Percentiles rank a stretch among this genome's conserved stretches.
phyloP scores from a whole-genome alignment of 2,329 filamentous ascomycete species.

The Stemphylium vesicarium region DNA sequence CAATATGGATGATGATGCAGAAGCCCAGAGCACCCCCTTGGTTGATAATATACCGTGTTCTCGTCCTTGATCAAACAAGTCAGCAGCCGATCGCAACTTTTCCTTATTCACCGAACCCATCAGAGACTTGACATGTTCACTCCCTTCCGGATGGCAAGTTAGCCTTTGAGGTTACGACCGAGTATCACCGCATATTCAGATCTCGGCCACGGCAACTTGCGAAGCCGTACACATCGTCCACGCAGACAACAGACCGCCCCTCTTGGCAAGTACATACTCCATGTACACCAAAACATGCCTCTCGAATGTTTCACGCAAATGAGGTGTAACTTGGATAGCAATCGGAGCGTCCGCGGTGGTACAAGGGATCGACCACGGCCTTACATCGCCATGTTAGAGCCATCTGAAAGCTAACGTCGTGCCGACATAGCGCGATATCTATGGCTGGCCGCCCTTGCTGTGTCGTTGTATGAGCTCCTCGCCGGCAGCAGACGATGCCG shows the following conservation, averaged over 20 bases:
- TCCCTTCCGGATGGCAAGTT: neutral
- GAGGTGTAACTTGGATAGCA: neutral
- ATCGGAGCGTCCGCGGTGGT: slow-evolving; percentile 11
- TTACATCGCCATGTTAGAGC: neutral
- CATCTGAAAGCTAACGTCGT: slow-evolving; percentile 3
- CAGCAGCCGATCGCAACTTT: neutral
- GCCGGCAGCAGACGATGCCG: too few relatives aligned
- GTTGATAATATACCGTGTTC: slow-evolving; percentile 6
- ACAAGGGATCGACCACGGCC: slow-evolving; percentile 1
- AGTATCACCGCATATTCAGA: neutral
- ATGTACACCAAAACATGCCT: neutral
- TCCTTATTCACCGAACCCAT: neutral
- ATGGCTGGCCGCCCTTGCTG: neutral
- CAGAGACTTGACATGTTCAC: neutral
- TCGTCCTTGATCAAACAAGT: slow-evolving; percentile 2
- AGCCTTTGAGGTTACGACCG: neutral
- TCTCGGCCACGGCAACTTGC: slow-evolving; percentile 1
- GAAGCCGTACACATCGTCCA: neutral
- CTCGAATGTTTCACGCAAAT: slow-evolving; percentile 12
- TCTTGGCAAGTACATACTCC: neutral
- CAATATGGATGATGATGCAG: slow-evolving; percentile 11
- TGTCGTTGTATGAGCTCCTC: neutral
- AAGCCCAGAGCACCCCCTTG: slow-evolving; percentile 6
- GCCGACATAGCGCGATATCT: slow-evolving; percentile 9
- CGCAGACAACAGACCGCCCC: neutral